Conservation (phyloP, 495 filamentous ascomycete species). For the Aspergillus affinis region DNA sequence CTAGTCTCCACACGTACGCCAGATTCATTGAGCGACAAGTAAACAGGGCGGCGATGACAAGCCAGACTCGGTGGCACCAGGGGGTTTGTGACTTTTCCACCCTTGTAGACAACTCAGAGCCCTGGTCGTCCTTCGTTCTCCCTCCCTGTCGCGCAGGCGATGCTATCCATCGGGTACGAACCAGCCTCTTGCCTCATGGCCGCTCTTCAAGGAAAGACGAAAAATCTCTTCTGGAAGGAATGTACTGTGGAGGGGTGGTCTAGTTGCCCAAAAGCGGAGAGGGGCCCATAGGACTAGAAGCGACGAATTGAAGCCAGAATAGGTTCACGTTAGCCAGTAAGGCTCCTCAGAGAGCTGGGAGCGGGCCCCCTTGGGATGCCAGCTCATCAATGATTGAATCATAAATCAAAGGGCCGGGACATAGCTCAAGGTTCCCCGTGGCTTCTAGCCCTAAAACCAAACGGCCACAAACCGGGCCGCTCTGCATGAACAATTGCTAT, state of each 20-base stretch:
- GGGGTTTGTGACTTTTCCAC: conserved; percentile 2
- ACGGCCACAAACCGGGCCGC: conserved; percentile 33
- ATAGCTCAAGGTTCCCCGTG: background rate
- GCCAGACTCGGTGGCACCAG: background rate
- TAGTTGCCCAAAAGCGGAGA: conserved; percentile 36
- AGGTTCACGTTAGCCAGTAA: conserved; percentile 14
- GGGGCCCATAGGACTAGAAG: conserved; percentile 20
- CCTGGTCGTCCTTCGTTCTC: conserved; percentile 16
- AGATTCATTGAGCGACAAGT: conserved; percentile 24
- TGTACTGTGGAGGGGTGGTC: conserved; percentile 17
- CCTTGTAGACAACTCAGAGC: conserved; percentile 37
- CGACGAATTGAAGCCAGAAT: conserved; percentile 25
- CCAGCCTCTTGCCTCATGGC: conserved; percentile 24
- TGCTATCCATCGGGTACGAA: conserved; percentile 25
- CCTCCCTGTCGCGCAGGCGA: conserved; percentile 9
- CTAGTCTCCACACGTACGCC: conserved; percentile 22
- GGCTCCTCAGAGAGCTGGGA: conserved; percentile 19
- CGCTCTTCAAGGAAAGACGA: conserved; percentile 15
- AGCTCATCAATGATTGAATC: conserved; percentile 34
- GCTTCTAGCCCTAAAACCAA: conserved; percentile 21
- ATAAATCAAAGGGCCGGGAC: conserved; percentile 10
- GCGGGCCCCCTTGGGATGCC: conserved; percentile 30
- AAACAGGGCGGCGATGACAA: background rate
- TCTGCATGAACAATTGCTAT: conserved; percentile 34
- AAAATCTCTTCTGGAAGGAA: conserved; percentile 21